A percentile compares a stretch with the other conserved stretches of the same genome.
These are phyloP conservation scores for Pichia sp. DNA, from an alignment of 1,139 yeast species.

Conservation along the genomic window DNA sequence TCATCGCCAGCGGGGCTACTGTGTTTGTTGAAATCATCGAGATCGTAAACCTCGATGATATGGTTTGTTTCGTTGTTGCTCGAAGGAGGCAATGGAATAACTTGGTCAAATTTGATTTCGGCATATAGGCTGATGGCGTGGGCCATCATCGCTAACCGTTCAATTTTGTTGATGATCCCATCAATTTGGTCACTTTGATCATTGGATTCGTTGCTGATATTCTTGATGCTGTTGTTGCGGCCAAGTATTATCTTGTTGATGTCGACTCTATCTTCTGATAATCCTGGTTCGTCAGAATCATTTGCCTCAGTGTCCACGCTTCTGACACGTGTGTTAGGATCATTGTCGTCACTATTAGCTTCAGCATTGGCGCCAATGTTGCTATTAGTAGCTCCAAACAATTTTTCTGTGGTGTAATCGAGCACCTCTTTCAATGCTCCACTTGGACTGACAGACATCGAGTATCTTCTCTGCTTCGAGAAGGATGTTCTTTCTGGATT, in stretches of 20 bases:
- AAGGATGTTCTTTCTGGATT: constrained; percentile 4
- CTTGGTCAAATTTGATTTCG: constrained; percentile 81
- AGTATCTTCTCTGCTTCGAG: constrained; percentile 10
- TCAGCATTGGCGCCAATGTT: neutral
- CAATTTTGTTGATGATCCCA: constrained; percentile 51
- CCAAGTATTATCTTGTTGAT: constrained; percentile 4
- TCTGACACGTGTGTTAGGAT: neutral
- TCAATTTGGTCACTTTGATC: constrained; percentile 15
- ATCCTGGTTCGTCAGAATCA: neutral
- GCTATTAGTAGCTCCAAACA: constrained; percentile 53
- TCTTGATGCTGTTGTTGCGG: neutral
- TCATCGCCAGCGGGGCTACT: constrained; percentile 11
- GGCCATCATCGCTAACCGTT: constrained; percentile 80
- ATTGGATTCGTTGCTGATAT: neutral
- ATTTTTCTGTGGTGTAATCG: constrained; percentile 80
- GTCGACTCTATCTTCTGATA: neutral
- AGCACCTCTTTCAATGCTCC: constrained; percentile 85
- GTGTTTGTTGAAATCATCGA: neutral
- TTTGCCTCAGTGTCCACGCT: neutral
- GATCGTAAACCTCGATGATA: neutral
- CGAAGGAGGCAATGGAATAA: constrained; percentile 75
- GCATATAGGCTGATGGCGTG: constrained; percentile 87
- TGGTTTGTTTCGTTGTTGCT: constrained; percentile 22
- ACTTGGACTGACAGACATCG: constrained; percentile 62
- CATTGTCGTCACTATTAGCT: neutral